These are phyloP conservation scores for Monosporozyma yasuniensis DNA, from an alignment of 805 yeast genomes.

Conservation along the genomic window DNA sequence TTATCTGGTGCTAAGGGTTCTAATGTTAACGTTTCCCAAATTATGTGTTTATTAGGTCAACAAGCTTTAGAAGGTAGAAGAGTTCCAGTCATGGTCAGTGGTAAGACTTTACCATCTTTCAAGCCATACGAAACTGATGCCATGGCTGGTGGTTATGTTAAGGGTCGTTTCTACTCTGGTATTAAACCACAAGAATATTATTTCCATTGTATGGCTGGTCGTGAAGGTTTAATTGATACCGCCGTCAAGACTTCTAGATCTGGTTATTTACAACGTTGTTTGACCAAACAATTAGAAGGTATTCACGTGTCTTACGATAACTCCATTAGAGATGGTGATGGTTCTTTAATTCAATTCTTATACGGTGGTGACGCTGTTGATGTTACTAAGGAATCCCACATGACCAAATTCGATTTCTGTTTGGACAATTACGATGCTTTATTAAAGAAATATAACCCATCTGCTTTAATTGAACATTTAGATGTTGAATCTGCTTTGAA, in stretches of 20 bases:
- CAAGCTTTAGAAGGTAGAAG: conserved; percentile 99
- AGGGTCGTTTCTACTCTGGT: conserved; percentile 95
- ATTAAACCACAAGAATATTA: conserved; percentile 97
- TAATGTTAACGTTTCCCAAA: conserved; percentile 95
- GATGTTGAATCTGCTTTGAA: conserved; percentile 76
- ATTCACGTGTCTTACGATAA: conserved; percentile 90
- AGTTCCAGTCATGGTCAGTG: conserved; percentile 98
- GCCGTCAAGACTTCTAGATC: conserved; percentile 98
- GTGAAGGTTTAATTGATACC: conserved; percentile 99
- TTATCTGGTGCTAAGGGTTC: conserved; percentile 99
- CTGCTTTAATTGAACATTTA: conserved; percentile 56
- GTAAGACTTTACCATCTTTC: conserved; percentile 94
- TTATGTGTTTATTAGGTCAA: conserved; percentile 98
- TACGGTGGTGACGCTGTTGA: conserved; percentile 98
- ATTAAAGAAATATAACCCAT: conserved; percentile 78
- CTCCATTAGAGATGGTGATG: conserved; percentile 92
- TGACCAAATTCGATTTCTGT: conserved; percentile 90
- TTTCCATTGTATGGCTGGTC: conserved; percentile 99
- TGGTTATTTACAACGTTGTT: conserved; percentile 96
- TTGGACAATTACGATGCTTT: conserved; percentile 82
- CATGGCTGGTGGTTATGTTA: conserved; percentile 96
- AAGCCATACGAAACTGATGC: conserved; percentile 95
- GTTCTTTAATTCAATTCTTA: conserved; percentile 84
- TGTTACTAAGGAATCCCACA: conserved; percentile 87
- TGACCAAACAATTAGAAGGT: conserved; percentile 96